Conservation (phyloP, 2,329 filamentous ascomycete genomes). For the Fonsecaea pugnacius region DNA sequence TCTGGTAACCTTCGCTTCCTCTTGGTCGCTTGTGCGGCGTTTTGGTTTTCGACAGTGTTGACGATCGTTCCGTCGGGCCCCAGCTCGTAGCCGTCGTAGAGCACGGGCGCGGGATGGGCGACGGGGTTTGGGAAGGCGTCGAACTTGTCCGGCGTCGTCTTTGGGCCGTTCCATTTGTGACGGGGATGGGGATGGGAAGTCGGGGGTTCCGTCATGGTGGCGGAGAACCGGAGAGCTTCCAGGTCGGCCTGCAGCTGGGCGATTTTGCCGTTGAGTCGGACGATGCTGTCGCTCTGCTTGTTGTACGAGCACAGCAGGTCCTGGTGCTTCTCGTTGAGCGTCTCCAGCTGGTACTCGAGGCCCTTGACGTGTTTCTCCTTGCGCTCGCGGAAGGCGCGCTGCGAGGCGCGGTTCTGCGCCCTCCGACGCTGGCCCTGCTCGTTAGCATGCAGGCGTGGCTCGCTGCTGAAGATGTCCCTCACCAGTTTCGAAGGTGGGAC, state of each 20-base stretch:
- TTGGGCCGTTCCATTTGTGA: background rate
- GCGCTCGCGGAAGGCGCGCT: constrained; percentile 87
- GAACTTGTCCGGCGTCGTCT: constrained; percentile 21
- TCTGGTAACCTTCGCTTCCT: background rate
- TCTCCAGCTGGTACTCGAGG: constrained; percentile 75
- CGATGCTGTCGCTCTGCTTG: constrained; percentile 31
- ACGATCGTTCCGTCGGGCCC: constrained; percentile 10
- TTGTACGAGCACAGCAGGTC: constrained; percentile 39
- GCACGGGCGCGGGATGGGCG: background rate
- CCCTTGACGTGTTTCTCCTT: constrained; percentile 90
- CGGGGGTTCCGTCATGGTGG: background rate
- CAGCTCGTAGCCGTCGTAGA: constrained; percentile 20
- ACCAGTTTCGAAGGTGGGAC: constrained; percentile 22
- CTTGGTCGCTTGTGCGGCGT: background rate
- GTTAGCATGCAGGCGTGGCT: background rate
- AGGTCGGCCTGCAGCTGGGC: constrained; percentile 22
- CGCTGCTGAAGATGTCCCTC: background rate
- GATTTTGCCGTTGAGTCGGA: constrained; percentile 22
- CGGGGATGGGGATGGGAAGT: background rate
- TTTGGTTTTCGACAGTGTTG: background rate
- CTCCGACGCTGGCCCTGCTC: constrained; percentile 74
- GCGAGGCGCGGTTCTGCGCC: constrained; percentile 88
- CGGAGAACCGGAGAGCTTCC: constrained; percentile 8
- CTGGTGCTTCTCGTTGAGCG: constrained; percentile 51
- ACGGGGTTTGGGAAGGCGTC: constrained; percentile 24